Conservation (phyloP, 768 basidiomycete species). For the Trametes cinnabarina region DNA sequence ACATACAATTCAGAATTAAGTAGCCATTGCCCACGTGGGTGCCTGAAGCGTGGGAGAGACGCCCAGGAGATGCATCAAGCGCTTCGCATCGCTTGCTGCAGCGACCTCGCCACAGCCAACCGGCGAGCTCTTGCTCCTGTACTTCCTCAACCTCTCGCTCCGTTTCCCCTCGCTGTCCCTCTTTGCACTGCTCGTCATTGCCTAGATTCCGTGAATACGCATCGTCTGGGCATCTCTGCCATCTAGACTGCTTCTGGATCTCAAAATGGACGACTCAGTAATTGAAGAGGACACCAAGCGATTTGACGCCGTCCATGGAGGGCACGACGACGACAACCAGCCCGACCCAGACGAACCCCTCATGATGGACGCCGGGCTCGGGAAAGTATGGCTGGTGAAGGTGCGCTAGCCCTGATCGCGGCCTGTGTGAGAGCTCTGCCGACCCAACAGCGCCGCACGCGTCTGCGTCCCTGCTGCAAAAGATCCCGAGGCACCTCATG, state of each 20-base stretch:
- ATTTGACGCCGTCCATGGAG: constrained; percentile 52
- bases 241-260: background rate
- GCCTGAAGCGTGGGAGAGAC: too few species aligned
- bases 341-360: constrained; percentile 82
- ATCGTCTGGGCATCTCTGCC: background rate
- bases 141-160: too few species aligned
- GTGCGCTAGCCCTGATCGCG: constrained; percentile 38
- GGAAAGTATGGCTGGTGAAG: constrained; percentile 85
- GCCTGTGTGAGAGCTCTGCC: background rate
- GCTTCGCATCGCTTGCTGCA: too few species aligned
- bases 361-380: constrained; percentile 73
- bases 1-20: too few species aligned
- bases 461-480: constrained; percentile 5
- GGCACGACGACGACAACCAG: constrained; percentile 57
- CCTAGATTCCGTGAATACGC: too few species aligned
- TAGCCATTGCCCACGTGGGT: too few species aligned
- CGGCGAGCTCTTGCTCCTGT: too few species aligned
- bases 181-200: too few species aligned
- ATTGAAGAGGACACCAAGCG: constrained; percentile 65
- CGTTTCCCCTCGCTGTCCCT: background rate
- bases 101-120: too few species aligned
- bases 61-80: too few species aligned
- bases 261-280: constrained; percentile 26
- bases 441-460: background rate
- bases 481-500: constrained; percentile 87